Evolutionary conservation across 2,329 filamentous ascomycete genomes (phyloP).

Genomic region (Aureobasidium leucospermi): DNA sequence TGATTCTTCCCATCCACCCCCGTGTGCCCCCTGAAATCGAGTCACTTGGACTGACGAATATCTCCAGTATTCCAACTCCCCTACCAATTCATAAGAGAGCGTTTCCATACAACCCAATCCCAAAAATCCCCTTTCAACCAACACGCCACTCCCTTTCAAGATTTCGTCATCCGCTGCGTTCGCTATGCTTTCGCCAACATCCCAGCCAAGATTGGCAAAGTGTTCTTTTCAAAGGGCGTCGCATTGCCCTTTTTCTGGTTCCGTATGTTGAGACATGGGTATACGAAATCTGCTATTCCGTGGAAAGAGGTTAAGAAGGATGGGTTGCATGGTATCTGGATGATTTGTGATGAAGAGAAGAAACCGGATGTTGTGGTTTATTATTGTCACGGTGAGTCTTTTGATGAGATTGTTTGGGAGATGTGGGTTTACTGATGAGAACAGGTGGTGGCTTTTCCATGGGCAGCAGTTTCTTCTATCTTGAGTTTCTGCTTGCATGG

Average conservation of each 20-base stretch:
- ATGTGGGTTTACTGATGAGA: background rate
- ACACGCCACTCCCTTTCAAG: constrained; percentile 65
- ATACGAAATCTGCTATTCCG: constrained; percentile 52
- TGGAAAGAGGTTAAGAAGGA: constrained; percentile 52
- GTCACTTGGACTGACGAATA: background rate
- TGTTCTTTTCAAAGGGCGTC: constrained; percentile 71
- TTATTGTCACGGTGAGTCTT: constrained; percentile 62
- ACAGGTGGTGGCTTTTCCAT: constrained; percentile 73
- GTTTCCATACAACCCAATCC: constrained; percentile 42
- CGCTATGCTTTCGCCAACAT: constrained; percentile 69
- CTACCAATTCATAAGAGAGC: constrained; percentile 50
- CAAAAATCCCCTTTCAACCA: constrained; percentile 57
- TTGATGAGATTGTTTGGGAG: background rate
- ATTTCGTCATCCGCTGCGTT: constrained; percentile 69
- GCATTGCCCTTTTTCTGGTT: constrained; percentile 67
- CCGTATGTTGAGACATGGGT: constrained; percentile 67
- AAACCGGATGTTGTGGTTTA: constrained; percentile 72
- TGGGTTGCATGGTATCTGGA: constrained; percentile 56
- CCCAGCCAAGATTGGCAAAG: constrained; percentile 58
- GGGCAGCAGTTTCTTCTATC: constrained; percentile 76
- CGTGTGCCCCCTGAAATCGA: constrained; percentile 15
- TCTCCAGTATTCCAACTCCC: constrained; percentile 52
- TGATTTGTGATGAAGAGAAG: constrained; percentile 52
- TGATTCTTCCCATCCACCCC: background rate
- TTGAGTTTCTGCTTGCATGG: constrained; percentile 74